Base-by-base conservation (phyloP, 345 rosid genomes). In the Geranium brycei region DNA sequence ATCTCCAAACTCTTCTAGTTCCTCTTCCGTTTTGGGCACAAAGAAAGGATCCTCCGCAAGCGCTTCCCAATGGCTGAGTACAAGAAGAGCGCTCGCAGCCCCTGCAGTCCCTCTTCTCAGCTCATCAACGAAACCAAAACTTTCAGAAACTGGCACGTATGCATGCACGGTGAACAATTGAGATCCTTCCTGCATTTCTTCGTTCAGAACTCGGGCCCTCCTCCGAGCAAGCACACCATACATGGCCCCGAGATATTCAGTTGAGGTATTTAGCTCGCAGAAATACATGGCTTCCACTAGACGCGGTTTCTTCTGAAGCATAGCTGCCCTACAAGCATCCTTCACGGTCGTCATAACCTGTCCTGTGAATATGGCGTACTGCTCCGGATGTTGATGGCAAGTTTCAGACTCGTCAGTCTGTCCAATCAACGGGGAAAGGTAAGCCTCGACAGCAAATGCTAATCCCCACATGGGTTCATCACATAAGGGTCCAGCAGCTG, bases 391-490 rank as follows among this genome's bases (percentile, higher is more conserved):
- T 41, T 81, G 87, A n/a, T 63, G 74, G 63, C 66, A 51, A 19
- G 62, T 59, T 60, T 76, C 79, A 8, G 69, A 55, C 32, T 80
- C 82, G 64, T 76, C 79, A 1, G 69, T 66, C 65, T 23, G 28
- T 23, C 28, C 28, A 23, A 23, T 23, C 28, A 63, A 31, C 2
- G 82, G 76, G 78, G 81, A 78, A 41, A 85, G 23, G 63, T 66
- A 78, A 67, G 83, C 78, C 76, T 89, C 91, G 53, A 92, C 71
- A 19, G 81, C 70, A 80, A 89, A 87, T 58, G 86, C 89, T 71
- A 92, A 70, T 55, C 98, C 96, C 96, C 98, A 85, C 86, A 91
- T 78, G 15, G 93, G 91, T 67, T 89, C 98, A 51, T 89, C 97
- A 31, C 98, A 87, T 18, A 92, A 66, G 57, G 91, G 98, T 14